Percentiles rank a stretch among this genome's conserved stretches.
phyloP scores from a whole-genome alignment of 225 moss, liverwort and hornwort genomes.

The Ulota crispa region DNA sequence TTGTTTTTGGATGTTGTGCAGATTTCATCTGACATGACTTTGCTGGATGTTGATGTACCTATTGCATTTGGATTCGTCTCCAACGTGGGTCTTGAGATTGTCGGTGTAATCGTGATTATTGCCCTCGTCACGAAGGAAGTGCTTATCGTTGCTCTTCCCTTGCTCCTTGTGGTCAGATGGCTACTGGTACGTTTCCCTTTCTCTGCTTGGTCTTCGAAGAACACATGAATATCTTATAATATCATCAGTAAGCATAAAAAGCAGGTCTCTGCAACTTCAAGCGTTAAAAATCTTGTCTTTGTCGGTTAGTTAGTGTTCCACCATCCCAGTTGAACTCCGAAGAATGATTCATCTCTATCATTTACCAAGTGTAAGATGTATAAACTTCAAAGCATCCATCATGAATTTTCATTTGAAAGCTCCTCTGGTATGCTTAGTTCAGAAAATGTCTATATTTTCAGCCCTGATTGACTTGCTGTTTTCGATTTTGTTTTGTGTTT shows the following conservation, averaged over 20 bases:
- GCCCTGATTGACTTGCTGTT: not conserved
- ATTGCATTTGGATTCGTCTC: constrained; percentile 45
- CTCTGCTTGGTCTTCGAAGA: not conserved
- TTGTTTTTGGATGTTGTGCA: constrained; percentile 33
- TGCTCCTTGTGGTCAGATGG: constrained; percentile 56
- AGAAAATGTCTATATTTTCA: too few relatives aligned
- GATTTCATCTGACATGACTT: constrained; percentile 69
- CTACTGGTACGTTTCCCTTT: constrained; percentile 52
- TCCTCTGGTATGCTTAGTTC: too few relatives aligned
- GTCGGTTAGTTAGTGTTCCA: not conserved
- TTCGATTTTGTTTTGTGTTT: not conserved
- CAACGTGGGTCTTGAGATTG: constrained; percentile 40
- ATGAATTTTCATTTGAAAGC: not conserved
- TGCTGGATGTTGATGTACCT: constrained; percentile 58
- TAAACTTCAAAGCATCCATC: not conserved
- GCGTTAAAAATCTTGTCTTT: not conserved
- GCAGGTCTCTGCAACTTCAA: not conserved
- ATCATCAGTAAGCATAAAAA: not conserved
- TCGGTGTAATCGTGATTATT: constrained; percentile 54
- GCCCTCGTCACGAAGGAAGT: constrained; percentile 64
- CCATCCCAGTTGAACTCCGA: not conserved
- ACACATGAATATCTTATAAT: not conserved
- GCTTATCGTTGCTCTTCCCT: constrained; percentile 50
- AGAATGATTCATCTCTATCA: not conserved
- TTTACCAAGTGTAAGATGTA: not conserved